Percentiles rank a stretch among this genome's conserved stretches.
These are phyloP conservation scores for Cicer bijugum DNA, from an alignment of 306 rosid genomes.

Conservation along the genomic window DNA sequence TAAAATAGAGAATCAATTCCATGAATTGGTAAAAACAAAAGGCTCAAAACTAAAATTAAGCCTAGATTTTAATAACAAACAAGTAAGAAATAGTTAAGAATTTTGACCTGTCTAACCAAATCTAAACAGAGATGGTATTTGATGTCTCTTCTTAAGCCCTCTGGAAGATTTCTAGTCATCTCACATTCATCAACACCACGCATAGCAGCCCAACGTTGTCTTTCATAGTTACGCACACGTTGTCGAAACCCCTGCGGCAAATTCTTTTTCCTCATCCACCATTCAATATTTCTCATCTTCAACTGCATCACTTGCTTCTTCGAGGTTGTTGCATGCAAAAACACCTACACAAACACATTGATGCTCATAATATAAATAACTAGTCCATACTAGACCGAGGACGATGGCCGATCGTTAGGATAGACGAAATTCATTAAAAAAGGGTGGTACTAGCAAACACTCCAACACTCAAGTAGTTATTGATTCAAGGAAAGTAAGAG, in stretches of 20 bases:
- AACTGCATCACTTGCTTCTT: constrained; percentile 93
- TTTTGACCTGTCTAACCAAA: constrained; percentile 70
- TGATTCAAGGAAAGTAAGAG: no score
- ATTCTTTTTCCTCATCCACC: constrained; percentile 91
- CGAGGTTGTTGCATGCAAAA: constrained; percentile 91
- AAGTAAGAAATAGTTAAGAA: no score
- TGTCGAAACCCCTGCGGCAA: constrained; percentile 79
- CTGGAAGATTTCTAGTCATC: constrained; percentile 82
- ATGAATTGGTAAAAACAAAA: no score
- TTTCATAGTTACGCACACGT: constrained; percentile 77
- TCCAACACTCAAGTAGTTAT: no score
- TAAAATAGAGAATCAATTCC: no score
- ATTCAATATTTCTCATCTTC: constrained; percentile 89
- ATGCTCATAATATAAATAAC: no score
- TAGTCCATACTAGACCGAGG: no score
- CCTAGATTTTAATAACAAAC: no score
- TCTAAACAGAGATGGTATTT: constrained; percentile 90
- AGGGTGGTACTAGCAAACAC: no score
- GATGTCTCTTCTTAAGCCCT: constrained; percentile 85
- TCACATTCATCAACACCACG: constrained; percentile 87
- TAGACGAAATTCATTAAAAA: no score
- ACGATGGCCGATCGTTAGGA: no score
- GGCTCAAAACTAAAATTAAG: no score
- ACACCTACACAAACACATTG: constrained; percentile 50
- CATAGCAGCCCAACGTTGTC: constrained; percentile 93